Evolutionary conservation across 768 basidiomycete genomes (phyloP).

Genomic region (Scleroderma citrinum): DNA sequence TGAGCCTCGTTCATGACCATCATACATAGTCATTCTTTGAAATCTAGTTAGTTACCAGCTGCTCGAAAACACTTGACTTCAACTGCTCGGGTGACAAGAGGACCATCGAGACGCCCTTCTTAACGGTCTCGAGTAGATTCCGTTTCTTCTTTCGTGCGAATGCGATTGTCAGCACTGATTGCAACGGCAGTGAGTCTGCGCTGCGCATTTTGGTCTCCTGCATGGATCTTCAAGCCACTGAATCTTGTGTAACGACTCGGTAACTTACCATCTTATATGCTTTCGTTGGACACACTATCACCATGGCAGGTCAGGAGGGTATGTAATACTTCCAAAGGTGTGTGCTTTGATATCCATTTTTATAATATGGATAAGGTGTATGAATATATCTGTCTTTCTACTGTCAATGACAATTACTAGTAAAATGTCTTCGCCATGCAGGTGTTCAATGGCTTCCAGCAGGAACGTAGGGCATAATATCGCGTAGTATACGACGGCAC

Average conservation of each 20-base stretch:
- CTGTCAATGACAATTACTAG: conserved; percentile 1
- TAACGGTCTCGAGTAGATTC: background rate
- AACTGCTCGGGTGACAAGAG: conserved; percentile 9
- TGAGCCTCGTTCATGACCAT: conserved; percentile 12
- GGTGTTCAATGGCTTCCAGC: background rate
- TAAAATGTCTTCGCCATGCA: conserved; percentile 3
- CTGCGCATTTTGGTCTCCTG: too few species aligned
- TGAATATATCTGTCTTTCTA: background rate
- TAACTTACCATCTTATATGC: conserved; percentile 20
- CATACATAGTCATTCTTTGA: too few species aligned
- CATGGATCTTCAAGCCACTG: too few species aligned
- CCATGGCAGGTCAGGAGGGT: conserved; percentile 11
- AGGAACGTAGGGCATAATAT: conserved; percentile 1
- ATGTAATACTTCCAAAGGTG: background rate
- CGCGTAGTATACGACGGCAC: background rate
- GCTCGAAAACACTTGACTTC: conserved; percentile 2
- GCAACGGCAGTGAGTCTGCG: too few species aligned
- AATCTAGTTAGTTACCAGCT: background rate
- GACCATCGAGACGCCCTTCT: background rate
- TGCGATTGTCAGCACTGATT: too few species aligned
- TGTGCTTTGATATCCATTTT: background rate
- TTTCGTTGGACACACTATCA: conserved; percentile 20
- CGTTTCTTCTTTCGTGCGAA: too few species aligned
- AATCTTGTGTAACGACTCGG: background rate
- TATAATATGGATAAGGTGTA: background rate